These are phyloP conservation scores for Trametes hirsuta DNA, from an alignment of 1,284 basidiomycete genomes.

Conservation along the genomic window DNA sequence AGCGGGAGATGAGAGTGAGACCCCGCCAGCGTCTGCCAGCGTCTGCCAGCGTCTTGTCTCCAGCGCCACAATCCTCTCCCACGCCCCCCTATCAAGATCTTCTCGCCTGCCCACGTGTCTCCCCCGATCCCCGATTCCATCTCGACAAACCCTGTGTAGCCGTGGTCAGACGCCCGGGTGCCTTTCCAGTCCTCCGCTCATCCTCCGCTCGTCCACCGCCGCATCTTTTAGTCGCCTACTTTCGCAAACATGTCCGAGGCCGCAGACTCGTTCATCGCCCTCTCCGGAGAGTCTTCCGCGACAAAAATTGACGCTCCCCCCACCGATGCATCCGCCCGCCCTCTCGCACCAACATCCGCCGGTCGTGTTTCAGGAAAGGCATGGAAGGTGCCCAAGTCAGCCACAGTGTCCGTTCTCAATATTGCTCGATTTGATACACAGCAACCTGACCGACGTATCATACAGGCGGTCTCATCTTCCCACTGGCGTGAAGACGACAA, in stretches of 20 bases:
- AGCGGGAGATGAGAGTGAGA: not conserved
- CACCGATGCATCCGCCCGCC: constrained; percentile 1
- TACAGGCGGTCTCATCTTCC: constrained; percentile 71
- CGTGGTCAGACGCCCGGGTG: not conserved
- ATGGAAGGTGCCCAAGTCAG: constrained; percentile 45
- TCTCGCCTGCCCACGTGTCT: constrained; percentile 8
- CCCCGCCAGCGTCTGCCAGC: not conserved
- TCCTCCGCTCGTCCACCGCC: not conserved
- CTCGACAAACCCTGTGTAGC: not conserved
- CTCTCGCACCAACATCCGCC: constrained; percentile 14
- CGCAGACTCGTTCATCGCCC: not conserved
- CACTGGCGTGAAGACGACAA: constrained; percentile 63
- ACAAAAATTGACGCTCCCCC: not conserved
- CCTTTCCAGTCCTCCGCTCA: not conserved
- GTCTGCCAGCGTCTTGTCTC: not conserved
- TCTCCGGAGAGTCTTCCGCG: not conserved
- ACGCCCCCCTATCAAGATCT: constrained; percentile 7
- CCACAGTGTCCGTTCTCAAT: constrained; percentile 57
- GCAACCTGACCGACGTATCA: not conserved
- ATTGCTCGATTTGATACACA: constrained; percentile 8
- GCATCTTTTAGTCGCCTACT: not conserved
- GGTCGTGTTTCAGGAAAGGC: constrained; percentile 25
- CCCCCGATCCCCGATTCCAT: constrained; percentile 13
- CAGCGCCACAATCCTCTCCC: constrained; percentile 1
- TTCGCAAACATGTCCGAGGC: constrained; percentile 15